phyloP scores from a whole-genome alignment of 345 rosid genomes.

The Isatis tinctoria region DNA sequence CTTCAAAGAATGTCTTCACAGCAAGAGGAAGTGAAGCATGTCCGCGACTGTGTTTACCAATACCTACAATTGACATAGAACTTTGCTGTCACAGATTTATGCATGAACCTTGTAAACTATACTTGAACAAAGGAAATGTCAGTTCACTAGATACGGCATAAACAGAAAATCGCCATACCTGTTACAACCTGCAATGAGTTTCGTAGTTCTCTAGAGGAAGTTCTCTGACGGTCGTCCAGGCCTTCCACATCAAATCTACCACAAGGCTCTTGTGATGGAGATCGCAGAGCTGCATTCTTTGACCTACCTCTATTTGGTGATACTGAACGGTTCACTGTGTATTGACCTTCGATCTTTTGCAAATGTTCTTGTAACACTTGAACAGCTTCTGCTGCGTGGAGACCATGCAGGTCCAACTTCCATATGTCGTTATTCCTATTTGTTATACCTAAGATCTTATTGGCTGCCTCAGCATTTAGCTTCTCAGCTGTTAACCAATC shows the following conservation, averaged over 20 bases:
- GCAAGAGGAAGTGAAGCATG: constrained; percentile 81
- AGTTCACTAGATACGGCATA: background rate
- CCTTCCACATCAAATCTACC: constrained; percentile 30
- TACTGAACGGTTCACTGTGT: constrained; percentile 31
- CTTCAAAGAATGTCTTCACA: constrained; percentile 66
- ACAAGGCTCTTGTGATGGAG: constrained; percentile 43
- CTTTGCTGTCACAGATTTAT: background rate
- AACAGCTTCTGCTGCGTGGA: constrained; percentile 85
- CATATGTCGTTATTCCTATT: constrained; percentile 55
- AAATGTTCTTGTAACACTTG: constrained; percentile 69
- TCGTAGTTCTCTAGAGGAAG: constrained; percentile 39
- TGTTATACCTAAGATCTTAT: constrained; percentile 59
- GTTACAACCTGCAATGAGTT: constrained; percentile 69
- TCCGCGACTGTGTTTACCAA: constrained; percentile 88
- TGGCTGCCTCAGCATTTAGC: constrained; percentile 71
- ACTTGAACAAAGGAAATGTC: background rate
- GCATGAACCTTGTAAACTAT: background rate
- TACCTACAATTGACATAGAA: constrained; percentile 36
- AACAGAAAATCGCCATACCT: constrained; percentile 40
- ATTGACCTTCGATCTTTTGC: constrained; percentile 49
- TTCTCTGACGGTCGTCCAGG: constrained; percentile 31
- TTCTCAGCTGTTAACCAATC: constrained; percentile 68
- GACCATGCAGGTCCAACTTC: constrained; percentile 93
- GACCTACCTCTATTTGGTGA: constrained; percentile 39
- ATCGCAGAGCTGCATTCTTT: constrained; percentile 29